These are phyloP conservation scores for Protomyces macrosporus DNA, from an alignment of 1,139 yeast species.

Conservation along the genomic window DNA sequence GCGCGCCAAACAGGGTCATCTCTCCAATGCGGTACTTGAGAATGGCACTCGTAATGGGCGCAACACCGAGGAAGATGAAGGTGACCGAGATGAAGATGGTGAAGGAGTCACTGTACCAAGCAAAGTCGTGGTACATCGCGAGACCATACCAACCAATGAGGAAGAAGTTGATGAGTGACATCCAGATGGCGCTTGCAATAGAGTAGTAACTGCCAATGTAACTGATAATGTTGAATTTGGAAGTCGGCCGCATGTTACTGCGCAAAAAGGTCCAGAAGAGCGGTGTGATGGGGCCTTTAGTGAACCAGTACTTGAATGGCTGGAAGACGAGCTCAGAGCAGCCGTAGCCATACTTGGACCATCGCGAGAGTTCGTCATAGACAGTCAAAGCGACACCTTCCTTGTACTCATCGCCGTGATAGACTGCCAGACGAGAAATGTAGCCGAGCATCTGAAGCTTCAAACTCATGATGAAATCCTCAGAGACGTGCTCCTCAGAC, in stretches of 20 bases:
- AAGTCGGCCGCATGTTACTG: conserved; percentile 25
- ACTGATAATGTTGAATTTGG: conserved; percentile 27
- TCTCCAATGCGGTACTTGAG: conserved; percentile 24
- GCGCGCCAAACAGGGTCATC: conserved; percentile 5
- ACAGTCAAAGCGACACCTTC: conserved; percentile 30
- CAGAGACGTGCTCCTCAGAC: conserved; percentile 29
- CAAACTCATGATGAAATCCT: conserved; percentile 29
- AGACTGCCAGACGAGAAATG: conserved; percentile 6
- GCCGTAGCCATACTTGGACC: conserved; percentile 29
- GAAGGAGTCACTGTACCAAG: conserved; percentile 26
- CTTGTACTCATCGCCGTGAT: conserved; percentile 22
- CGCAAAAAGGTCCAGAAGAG: conserved; percentile 26
- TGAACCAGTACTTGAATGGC: conserved; percentile 26
- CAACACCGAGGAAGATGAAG: conserved; percentile 27
- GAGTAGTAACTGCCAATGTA: conserved; percentile 29
- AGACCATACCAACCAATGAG: conserved; percentile 28
- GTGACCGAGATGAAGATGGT: conserved; percentile 25
- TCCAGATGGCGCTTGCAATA: conserved; percentile 24
- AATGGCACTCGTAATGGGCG: conserved; percentile 28
- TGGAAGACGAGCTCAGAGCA: conserved; percentile 27
- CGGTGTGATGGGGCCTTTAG: conserved; percentile 27
- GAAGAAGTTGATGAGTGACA: conserved; percentile 26
- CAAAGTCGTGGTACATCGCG: conserved; percentile 17
- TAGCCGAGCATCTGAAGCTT: conserved; percentile 24
- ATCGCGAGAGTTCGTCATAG: conserved; percentile 29